phyloP scores from a whole-genome alignment of 2,329 filamentous ascomycete genomes.

The Fusarium buxicola region DNA sequence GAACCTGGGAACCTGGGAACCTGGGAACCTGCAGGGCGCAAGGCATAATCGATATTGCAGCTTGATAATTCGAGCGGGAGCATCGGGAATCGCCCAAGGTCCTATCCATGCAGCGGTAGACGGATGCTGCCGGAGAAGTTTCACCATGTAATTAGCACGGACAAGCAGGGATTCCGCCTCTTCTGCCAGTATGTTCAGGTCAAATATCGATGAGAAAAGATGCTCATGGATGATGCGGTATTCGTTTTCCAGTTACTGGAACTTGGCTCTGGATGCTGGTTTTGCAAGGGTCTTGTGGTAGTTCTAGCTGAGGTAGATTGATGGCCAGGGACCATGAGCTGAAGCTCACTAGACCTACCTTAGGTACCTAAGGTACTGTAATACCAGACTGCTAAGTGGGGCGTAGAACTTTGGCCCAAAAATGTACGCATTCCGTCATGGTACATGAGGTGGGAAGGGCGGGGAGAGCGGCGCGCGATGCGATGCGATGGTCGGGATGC shows the following conservation, averaged over 20 bases:
- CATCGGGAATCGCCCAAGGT: constrained; percentile 9
- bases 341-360: too few relatives aligned
- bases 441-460: constrained; percentile 31
- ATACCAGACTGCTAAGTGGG: too few relatives aligned
- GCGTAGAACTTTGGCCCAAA: constrained; percentile 15
- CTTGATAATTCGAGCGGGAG: constrained; percentile 3
- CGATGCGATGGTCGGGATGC: constrained; percentile 18
- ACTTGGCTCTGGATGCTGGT: too few relatives aligned
- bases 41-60: constrained; percentile 6
- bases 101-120: constrained; percentile 2
- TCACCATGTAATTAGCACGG: constrained; percentile 1
- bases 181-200: background rate
- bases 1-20: constrained; percentile 11
- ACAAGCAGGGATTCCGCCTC: background rate
- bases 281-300: too few relatives aligned
- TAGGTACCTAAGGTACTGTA: too few relatives aligned
- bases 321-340: too few relatives aligned
- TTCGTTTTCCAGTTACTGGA: too few relatives aligned
- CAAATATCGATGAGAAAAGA: too few relatives aligned
- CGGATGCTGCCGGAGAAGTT: background rate
- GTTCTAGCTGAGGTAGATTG: too few relatives aligned
- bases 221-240: too few relatives aligned
- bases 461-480: constrained; percentile 10
- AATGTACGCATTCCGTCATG: constrained; percentile 40
- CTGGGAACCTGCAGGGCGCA: constrained; percentile 8